A percentile compares a stretch with the other conserved stretches of the same genome.
Conservation (phyloP, 495 filamentous ascomycete genomes). For the Penicillium bovifimosum region DNA sequence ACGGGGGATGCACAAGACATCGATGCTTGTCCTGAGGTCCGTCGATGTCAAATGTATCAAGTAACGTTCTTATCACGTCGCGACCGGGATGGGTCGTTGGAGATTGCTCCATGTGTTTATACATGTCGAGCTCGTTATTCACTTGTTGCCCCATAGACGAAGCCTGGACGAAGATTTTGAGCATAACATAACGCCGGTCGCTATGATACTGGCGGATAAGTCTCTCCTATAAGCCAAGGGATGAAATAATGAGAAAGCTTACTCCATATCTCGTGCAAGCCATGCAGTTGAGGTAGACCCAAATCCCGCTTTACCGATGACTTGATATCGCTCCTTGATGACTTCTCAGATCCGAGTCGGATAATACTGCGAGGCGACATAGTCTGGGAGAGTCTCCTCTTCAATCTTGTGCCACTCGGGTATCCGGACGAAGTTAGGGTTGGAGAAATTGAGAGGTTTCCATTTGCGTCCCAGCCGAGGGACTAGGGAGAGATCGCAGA, state of each 20-base stretch:
- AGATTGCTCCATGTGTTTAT: slow-evolving; percentile 17
- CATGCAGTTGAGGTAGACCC: background rate
- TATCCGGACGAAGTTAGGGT: slow-evolving; percentile 12
- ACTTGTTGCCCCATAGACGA: slow-evolving; percentile 18
- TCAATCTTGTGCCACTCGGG: slow-evolving; percentile 7
- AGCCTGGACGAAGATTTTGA: slow-evolving; percentile 30
- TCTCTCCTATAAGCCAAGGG: background rate
- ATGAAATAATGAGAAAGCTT: background rate
- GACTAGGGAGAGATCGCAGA: slow-evolving; percentile 5
- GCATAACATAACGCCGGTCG: slow-evolving; percentile 24
- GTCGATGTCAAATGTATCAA: slow-evolving; percentile 31
- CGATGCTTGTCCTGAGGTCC: slow-evolving; percentile 35
- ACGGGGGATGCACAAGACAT: slow-evolving; percentile 37
- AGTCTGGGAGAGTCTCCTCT: slow-evolving; percentile 5
- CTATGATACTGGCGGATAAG: slow-evolving; percentile 1
- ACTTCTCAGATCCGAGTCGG: background rate
- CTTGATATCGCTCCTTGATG: background rate
- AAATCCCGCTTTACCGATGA: background rate
- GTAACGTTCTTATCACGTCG: slow-evolving; percentile 18
- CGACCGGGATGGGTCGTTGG: slow-evolving; percentile 22
- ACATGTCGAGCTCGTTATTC: slow-evolving; percentile 30
- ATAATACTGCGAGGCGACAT: background rate
- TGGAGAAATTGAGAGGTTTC: slow-evolving; percentile 15
- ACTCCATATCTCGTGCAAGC: background rate
- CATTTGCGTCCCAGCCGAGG: slow-evolving; percentile 8